Evolutionary conservation across 805 yeast genomes (phyloP).

Genomic region (Ogataea naganishii): DNA sequence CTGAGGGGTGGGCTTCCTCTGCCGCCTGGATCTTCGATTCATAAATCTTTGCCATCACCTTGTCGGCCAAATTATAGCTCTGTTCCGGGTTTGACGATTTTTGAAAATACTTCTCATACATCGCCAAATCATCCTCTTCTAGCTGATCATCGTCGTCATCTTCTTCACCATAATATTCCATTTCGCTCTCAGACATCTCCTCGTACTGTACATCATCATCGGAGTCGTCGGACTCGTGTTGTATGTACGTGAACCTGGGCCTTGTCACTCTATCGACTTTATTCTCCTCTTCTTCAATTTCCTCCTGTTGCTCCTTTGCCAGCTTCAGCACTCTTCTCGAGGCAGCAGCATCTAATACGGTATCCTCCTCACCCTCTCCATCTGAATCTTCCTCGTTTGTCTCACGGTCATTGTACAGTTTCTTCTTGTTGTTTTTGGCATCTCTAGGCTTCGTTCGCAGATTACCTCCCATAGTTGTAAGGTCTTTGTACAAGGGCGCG

Average conservation of each 20-base stretch:
- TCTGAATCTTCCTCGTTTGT: slow-evolving; percentile 29
- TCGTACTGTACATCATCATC: slow-evolving; percentile 19
- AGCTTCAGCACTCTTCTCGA: slow-evolving; percentile 81
- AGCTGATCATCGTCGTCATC: slow-evolving; percentile 51
- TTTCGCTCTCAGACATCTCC: slow-evolving; percentile 27
- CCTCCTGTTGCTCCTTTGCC: slow-evolving; percentile 92
- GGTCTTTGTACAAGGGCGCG: slow-evolving; percentile 71
- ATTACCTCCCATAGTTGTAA: slow-evolving; percentile 67
- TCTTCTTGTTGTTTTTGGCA: slow-evolving; percentile 12
- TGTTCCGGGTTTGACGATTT: slow-evolving; percentile 24
- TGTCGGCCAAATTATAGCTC: slow-evolving; percentile 76
- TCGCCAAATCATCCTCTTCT: slow-evolving; percentile 73
- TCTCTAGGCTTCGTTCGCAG: slow-evolving; percentile 38
- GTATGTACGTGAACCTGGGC: slow-evolving; percentile 22
- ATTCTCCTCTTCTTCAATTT: slow-evolving; percentile 63
- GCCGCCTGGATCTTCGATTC: slow-evolving; percentile 39
- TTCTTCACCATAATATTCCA: slow-evolving; percentile 35
- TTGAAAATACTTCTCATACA: slow-evolving; percentile 72
- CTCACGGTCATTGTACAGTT: slow-evolving; percentile 17
- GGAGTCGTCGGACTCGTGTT: slow-evolving; percentile 27
- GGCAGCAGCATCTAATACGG: slow-evolving; percentile 67
- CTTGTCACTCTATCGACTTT: slow-evolving; percentile 13
- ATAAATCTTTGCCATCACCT: slow-evolving; percentile 81
- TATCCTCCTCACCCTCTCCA: slow-evolving; percentile 50
- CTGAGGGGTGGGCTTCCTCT: slow-evolving; percentile 16